These are phyloP conservation scores for Neonectria ditissima DNA, from an alignment of 2,329 filamentous ascomycete species.

Conservation along the genomic window DNA sequence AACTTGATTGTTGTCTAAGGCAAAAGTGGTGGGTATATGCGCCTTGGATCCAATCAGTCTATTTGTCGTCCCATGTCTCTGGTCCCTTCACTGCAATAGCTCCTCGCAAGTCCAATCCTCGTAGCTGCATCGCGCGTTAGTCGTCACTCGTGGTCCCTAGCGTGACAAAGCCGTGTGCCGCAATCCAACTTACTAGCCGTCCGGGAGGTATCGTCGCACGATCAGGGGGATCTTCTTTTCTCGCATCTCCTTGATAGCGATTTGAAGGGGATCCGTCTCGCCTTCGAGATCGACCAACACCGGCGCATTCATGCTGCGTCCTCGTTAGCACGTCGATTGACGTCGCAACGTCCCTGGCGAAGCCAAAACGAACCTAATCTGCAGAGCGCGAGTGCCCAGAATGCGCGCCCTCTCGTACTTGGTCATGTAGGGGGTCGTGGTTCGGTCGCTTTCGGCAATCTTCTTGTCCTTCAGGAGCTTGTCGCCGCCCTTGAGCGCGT, in stretches of 20 bases:
- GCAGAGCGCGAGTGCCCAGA: constrained; percentile 89
- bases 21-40: constrained; percentile 43
- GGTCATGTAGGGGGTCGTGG: constrained; percentile 98
- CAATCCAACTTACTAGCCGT: constrained; percentile 81
- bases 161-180: not conserved
- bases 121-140: constrained; percentile 70
- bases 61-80: constrained; percentile 26
- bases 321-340: constrained; percentile 22
- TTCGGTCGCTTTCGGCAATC: constrained; percentile 87
- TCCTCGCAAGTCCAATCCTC: constrained; percentile 99
- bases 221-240: constrained; percentile 99
- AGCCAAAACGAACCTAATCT: constrained; percentile 80
- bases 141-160: not conserved
- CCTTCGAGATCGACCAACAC: constrained; percentile 97
- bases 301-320: constrained; percentile 90
- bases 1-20: constrained; percentile 42
- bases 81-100: constrained; percentile 70
- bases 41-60: constrained; percentile 37
- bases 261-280: constrained; percentile 96
- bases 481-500: constrained; percentile 64
- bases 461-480: constrained; percentile 82
- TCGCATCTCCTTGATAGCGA: constrained; percentile 95
- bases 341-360: constrained; percentile 3
- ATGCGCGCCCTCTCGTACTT: constrained; percentile 98
- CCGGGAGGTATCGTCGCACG: constrained; percentile 93